These are phyloP conservation scores for Thalassiosira exigua DNA, from an alignment of 352 stramenopile genomes.

Conservation along the genomic window DNA sequence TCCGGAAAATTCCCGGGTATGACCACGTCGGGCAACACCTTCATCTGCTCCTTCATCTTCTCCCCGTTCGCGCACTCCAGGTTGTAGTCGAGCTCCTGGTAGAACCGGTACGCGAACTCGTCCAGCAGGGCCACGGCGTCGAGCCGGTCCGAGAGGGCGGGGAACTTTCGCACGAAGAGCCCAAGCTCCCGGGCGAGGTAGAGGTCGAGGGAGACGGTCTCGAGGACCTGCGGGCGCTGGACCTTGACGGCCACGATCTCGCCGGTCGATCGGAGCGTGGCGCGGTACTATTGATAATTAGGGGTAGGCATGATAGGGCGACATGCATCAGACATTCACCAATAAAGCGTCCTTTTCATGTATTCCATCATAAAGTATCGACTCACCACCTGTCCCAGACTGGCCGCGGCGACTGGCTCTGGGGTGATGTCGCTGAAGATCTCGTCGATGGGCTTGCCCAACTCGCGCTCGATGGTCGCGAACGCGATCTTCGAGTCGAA, in stretches of 20 bases:
- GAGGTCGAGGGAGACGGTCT: slow-evolving; percentile 86
- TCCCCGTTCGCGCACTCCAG: slow-evolving; percentile 86
- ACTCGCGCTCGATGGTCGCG: slow-evolving; percentile 85
- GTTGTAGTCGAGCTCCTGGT: slow-evolving; percentile 89
- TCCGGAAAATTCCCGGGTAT: slow-evolving; percentile 87
- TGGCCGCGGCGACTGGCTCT: slow-evolving; percentile 86
- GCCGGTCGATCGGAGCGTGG: slow-evolving; percentile 73
- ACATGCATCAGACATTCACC: too few relatives aligned
- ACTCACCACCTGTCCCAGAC: slow-evolving; percentile 81
- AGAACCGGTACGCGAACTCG: slow-evolving; percentile 88
- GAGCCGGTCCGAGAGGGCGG: slow-evolving; percentile 71
- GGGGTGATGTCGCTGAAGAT: slow-evolving; percentile 86
- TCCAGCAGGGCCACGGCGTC: slow-evolving; percentile 88
- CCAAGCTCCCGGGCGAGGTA: slow-evolving; percentile 83
- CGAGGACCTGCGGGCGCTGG: slow-evolving; percentile 79
- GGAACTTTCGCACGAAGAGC: slow-evolving; percentile 74
- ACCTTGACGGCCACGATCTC: slow-evolving; percentile 86
- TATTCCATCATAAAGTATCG: too few relatives aligned
- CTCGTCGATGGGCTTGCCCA: slow-evolving; percentile 82
- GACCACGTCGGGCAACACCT: slow-evolving; percentile 78
- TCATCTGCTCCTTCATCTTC: slow-evolving; percentile 85
- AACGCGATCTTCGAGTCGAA: slow-evolving; percentile 85
- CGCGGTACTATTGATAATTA: slow-evolving; percentile 84
- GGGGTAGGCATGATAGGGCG: too few relatives aligned
- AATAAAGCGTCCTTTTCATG: too few relatives aligned